Conservation (phyloP, 208 protist genomes). For the Leishmania tropica region DNA sequence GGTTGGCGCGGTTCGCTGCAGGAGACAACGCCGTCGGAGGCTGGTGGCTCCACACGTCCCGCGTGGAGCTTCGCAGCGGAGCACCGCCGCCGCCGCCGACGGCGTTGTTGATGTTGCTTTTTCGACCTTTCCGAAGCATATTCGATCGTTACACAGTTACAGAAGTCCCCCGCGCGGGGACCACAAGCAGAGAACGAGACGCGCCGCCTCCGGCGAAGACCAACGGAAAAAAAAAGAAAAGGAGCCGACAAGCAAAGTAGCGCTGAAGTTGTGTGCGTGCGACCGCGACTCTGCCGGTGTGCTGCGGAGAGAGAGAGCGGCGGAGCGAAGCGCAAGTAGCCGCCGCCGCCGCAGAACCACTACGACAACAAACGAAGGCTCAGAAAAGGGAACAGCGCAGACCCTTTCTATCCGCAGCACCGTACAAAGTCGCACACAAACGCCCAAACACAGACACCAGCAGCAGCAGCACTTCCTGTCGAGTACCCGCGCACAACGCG, state of each 20-base stretch:
- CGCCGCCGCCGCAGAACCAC: neutral
- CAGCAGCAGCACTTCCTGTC: neutral
- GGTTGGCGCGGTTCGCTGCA: neutral
- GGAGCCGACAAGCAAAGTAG: no score
- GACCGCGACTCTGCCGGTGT: neutral
- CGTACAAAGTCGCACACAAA: neutral
- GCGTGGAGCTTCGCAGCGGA: neutral
- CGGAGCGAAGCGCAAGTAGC: neutral
- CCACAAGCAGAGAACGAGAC: neutral
- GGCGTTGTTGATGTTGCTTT: neutral
- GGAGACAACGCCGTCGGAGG: neutral
- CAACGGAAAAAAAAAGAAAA: neutral
- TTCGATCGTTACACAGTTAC: neutral
- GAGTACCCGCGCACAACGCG: neutral
- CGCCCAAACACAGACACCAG: neutral
- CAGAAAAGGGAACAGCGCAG: neutral
- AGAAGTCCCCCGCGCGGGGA: neutral
- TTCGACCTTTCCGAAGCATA: constrained; percentile 6
- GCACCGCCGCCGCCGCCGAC: neutral
- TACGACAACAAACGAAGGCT: neutral
- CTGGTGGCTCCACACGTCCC: neutral
- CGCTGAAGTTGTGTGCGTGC: neutral
- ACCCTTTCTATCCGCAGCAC: neutral
- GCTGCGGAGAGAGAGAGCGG: neutral
- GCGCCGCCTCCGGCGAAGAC: neutral